Evolutionary conservation across 2,329 filamentous ascomycete species (phyloP).

Genomic region (Cytospora piceicola): DNA sequence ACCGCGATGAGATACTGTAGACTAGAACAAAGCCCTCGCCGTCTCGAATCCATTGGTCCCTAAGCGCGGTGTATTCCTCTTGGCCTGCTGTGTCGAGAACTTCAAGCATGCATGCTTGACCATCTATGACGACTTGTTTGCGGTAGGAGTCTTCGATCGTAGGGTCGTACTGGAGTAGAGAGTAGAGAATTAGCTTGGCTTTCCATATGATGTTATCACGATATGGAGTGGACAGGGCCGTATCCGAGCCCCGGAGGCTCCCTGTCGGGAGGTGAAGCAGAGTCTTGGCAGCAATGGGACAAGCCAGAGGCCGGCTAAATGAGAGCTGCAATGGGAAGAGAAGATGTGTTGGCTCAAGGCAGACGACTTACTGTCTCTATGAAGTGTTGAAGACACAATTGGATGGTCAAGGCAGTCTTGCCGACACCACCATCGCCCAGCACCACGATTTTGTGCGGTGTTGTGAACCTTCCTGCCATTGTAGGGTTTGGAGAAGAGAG

Average conservation of each 20-base stretch:
- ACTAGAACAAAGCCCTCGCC: slow-evolving; percentile 97
- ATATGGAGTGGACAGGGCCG: neutral
- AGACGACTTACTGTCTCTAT: slow-evolving; percentile 76
- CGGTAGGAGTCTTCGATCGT: slow-evolving; percentile 88
- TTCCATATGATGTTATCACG: neutral
- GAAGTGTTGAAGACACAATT: slow-evolving; percentile 97
- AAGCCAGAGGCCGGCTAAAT: neutral
- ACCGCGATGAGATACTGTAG: slow-evolving; percentile 97
- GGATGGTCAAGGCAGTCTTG: slow-evolving; percentile 92
- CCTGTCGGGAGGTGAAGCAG: neutral
- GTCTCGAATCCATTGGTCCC: slow-evolving; percentile 98
- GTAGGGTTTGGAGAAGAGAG: slow-evolving; percentile 35
- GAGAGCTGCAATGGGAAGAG: slow-evolving; percentile 7
- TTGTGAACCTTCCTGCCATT: slow-evolving; percentile 80
- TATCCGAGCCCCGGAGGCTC: neutral
- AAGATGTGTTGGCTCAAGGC: slow-evolving; percentile 7
- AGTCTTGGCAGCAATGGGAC: neutral
- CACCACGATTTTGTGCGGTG: slow-evolving; percentile 90
- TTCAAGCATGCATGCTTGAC: slow-evolving; percentile 95
- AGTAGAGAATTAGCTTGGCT: slow-evolving; percentile 9
- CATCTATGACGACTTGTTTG: slow-evolving; percentile 91
- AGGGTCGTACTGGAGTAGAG: slow-evolving; percentile 71
- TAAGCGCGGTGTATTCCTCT: slow-evolving; percentile 95
- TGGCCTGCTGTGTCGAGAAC: slow-evolving; percentile 96
- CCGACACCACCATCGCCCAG: slow-evolving; percentile 92